Percentiles rank a stretch among this genome's conserved stretches.
phyloP scores from a whole-genome alignment of 805 yeast species.

The Kazachstania psychrophila region DNA sequence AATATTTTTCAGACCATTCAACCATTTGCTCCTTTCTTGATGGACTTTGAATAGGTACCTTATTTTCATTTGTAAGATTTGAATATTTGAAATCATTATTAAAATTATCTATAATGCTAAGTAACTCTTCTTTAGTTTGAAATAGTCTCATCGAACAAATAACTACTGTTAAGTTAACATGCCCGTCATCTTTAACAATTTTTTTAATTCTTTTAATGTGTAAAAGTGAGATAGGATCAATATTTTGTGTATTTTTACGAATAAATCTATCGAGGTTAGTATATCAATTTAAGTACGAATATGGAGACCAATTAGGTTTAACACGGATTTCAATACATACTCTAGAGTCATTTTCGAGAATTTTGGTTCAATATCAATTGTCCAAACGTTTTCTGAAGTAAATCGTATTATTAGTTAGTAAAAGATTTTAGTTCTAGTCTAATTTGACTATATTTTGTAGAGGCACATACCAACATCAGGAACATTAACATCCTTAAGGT shows the following conservation, averaged over 20 bases:
- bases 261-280: constrained; percentile 13
- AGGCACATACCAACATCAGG: constrained; percentile 21
- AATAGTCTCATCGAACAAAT: constrained; percentile 38
- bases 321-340: constrained; percentile 7
- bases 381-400: constrained; percentile 35
- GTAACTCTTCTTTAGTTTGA: constrained; percentile 22
- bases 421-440: not conserved
- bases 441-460: no score
- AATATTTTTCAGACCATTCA: constrained; percentile 56
- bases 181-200: constrained; percentile 5
- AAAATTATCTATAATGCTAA: constrained; percentile 8
- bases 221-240: constrained; percentile 24
- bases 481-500: constrained; percentile 12
- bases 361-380: constrained; percentile 36
- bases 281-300: not conserved
- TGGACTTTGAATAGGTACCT: constrained; percentile 59
- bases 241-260: constrained; percentile 17
- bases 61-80: constrained; percentile 12
- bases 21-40: constrained; percentile 54
- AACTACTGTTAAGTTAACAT: constrained; percentile 25
- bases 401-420: not conserved
- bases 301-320: not conserved
- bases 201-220: constrained; percentile 49
- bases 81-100: constrained; percentile 11
- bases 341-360: constrained; percentile 24